Evolutionary conservation across 805 yeast genomes (phyloP), one percentile per base, ranked within the genome.

Genomic region (Candida arabinofermentans): DNA sequence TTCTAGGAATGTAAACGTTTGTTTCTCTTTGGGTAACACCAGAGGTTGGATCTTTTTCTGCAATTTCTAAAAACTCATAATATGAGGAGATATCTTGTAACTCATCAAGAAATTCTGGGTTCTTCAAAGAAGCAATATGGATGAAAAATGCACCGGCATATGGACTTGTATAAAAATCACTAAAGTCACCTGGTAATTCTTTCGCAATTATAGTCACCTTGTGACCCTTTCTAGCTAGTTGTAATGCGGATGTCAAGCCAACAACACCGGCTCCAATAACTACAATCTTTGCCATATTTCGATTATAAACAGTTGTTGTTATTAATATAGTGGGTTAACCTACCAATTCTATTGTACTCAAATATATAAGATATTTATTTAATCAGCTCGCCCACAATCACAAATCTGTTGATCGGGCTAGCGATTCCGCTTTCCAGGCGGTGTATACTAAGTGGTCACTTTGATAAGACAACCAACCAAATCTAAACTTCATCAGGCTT

Each of bases 241-340:
- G 70, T 21, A 69, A 57, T 0, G 83, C 84, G 2, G 71, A 55
- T 0, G 81, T 64, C 18, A 80, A 69, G 2, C 86, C 86, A 26
- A 77, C 64, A 13, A 81, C 79, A 3, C 83, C 84, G 1, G 81
- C 80, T 9, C 62, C 62, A 26, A 57, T 35, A 23, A 57, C 58
- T 19, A 54, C 57, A 3, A 53, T 49, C 18, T 50, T 53, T 2
- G 53, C 51, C 59, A 53, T 54, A 3, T 34, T 33, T 16, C 12
- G 5, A 8, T 8, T 6, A 17, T n/a, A n/a, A n/a, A n/a, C n/a
- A n/a, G n/a, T n/a, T n/a, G n/a, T n/a, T n/a, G n/a, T n/a, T n/a
- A n/a, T n/a, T n/a, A n/a, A n/a, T n/a, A n/a, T n/a, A n/a, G n/a
- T n/a, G n/a, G n/a, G n/a, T n/a, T n/a, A n/a, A n/a, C n/a, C n/a